Evolutionary conservation across 1,284 basidiomycete species (phyloP).

Genomic region (Tilletia indica): DNA sequence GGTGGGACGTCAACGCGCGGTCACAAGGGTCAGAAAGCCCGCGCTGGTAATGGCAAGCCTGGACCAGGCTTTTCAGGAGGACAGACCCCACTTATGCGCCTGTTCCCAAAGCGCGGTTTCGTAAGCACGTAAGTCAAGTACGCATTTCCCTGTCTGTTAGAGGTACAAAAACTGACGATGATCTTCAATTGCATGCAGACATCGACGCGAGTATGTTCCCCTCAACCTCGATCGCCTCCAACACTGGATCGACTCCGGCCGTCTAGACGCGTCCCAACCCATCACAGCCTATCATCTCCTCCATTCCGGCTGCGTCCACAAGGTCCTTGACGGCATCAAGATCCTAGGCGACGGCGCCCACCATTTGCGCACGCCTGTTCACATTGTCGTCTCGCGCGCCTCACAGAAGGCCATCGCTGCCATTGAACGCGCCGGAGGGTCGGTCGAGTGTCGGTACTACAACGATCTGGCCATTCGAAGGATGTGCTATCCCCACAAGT

Average conservation of each 20-base stretch:
- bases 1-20: constrained; percentile 90
- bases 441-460: constrained; percentile 86
- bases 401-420: constrained; percentile 81
- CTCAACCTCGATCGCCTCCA: constrained; percentile 85
- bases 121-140: constrained; percentile 69
- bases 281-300: constrained; percentile 86
- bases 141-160: constrained; percentile 46
- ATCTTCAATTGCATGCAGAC: not conserved
- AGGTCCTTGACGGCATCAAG: constrained; percentile 85
- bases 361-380: constrained; percentile 71
- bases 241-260: constrained; percentile 81
- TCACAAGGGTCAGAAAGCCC: constrained; percentile 92
- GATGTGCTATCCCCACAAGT: constrained; percentile 65
- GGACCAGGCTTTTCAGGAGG: constrained; percentile 84
- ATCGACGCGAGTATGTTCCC: constrained; percentile 68
- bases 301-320: constrained; percentile 80
- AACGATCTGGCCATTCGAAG: constrained; percentile 80
- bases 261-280: constrained; percentile 73
- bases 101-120: constrained; percentile 91
- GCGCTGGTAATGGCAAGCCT: constrained; percentile 84
- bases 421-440: constrained; percentile 77
- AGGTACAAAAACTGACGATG: not conserved
- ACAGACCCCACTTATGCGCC: constrained; percentile 87
- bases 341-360: constrained; percentile 76
- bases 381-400: constrained; percentile 79